phyloP scores from a whole-genome alignment of 352 stramenopile species.

The Globisporangium polare region DNA sequence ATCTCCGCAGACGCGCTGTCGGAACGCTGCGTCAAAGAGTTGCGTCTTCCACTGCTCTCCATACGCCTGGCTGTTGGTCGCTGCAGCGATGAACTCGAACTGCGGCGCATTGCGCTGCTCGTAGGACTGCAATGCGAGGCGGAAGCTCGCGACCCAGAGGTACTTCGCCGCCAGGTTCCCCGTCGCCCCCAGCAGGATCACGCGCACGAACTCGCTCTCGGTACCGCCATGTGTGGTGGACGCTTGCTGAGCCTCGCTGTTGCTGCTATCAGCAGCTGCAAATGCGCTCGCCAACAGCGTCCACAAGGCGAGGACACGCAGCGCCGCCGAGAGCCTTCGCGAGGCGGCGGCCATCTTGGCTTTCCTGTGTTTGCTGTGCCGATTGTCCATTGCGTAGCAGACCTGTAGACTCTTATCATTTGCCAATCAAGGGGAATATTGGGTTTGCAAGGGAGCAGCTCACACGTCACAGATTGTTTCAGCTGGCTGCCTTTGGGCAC shows the following conservation, averaged over 20 bases:
- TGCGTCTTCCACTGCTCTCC: slow-evolving; percentile 27
- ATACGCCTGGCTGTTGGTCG: slow-evolving; percentile 22
- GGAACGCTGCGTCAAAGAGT: slow-evolving; percentile 37
- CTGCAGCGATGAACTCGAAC: slow-evolving; percentile 43
- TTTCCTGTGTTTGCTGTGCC: too few relatives aligned
- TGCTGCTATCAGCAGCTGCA: background rate
- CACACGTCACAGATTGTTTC: too few relatives aligned
- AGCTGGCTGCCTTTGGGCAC: too few relatives aligned
- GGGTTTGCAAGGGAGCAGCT: too few relatives aligned
- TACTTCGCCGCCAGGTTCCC: slow-evolving; percentile 83
- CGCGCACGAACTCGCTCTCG: slow-evolving; percentile 23
- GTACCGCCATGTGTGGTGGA: background rate
- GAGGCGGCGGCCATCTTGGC: too few relatives aligned
- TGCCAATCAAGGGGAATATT: too few relatives aligned
- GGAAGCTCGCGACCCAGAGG: slow-evolving; percentile 74
- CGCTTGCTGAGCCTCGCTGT: background rate
- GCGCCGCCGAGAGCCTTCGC: background rate
- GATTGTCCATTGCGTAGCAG: too few relatives aligned
- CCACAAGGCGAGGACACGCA: background rate
- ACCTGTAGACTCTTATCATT: too few relatives aligned
- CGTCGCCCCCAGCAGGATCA: slow-evolving; percentile 66
- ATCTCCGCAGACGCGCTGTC: slow-evolving; percentile 31
- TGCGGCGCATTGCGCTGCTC: background rate
- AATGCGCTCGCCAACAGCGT: background rate
- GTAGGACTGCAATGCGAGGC: slow-evolving; percentile 35